A percentile compares a stretch with the other conserved stretches of the same genome.
phyloP scores from a whole-genome alignment of 2,329 filamentous ascomycete species.

The Gnomoniopsis smithogilvyi region DNA sequence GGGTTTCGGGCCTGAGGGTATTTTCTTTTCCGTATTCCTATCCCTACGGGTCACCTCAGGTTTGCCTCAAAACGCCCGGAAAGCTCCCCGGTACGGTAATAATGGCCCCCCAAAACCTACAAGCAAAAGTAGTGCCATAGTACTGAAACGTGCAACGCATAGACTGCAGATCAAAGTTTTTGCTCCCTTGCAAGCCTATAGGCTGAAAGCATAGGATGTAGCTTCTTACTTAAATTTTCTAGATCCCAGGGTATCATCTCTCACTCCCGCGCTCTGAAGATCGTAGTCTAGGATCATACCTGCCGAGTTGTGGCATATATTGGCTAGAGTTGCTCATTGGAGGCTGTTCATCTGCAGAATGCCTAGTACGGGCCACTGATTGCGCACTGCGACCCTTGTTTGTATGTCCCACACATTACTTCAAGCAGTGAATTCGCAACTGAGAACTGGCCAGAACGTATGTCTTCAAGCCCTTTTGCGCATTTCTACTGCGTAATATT shows the following conservation, averaged over 20 bases:
- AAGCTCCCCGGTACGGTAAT: not conserved
- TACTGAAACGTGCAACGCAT: conserved; percentile 1
- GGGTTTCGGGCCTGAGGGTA: too few relatives aligned
- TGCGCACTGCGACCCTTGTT: too few relatives aligned
- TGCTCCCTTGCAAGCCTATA: not conserved
- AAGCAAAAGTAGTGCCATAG: not conserved
- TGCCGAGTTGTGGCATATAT: not conserved
- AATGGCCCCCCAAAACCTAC: not conserved
- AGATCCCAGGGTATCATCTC: not conserved
- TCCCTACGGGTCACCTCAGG: too few relatives aligned
- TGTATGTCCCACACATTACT: too few relatives aligned
- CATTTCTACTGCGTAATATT: too few relatives aligned
- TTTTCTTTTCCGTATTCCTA: too few relatives aligned
- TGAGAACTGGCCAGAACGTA: too few relatives aligned
- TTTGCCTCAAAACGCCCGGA: too few relatives aligned
- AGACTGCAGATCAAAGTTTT: not conserved
- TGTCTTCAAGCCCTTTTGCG: too few relatives aligned
- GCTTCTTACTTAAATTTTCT: not conserved
- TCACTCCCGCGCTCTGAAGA: not conserved
- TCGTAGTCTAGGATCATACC: not conserved
- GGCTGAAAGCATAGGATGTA: not conserved
- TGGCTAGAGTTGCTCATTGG: not conserved
- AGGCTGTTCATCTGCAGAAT: not conserved
- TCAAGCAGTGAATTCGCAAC: too few relatives aligned
- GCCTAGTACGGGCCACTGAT: not conserved